Conservation (phyloP, 2,329 filamentous ascomycete genomes). For the Didymella lethalis region DNA sequence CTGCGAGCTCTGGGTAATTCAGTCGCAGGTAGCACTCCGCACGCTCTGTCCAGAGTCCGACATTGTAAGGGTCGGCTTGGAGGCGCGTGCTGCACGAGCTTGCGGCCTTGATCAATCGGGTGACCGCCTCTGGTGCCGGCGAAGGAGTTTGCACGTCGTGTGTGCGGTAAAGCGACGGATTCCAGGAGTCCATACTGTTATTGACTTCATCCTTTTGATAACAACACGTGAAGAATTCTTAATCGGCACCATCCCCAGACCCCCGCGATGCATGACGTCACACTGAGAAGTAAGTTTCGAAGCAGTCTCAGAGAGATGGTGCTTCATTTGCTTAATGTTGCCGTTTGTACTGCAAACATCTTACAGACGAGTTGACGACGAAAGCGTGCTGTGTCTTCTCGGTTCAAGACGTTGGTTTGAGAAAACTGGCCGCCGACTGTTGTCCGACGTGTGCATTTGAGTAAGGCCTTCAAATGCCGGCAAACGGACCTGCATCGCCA, state of each 20-base stretch:
- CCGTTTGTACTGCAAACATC: background rate
- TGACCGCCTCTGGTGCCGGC: background rate
- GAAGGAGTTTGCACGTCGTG: constrained; percentile 11
- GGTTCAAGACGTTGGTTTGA: background rate
- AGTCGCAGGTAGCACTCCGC: constrained; percentile 1
- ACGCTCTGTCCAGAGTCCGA: constrained; percentile 5
- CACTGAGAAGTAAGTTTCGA: background rate
- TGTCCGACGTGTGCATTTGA: constrained; percentile 1
- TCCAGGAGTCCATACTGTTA: constrained; percentile 3
- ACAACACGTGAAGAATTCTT: background rate
- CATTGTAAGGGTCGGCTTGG: constrained; percentile 5
- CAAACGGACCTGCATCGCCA: background rate
- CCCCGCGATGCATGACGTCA: constrained; percentile 16
- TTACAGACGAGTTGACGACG: background rate
- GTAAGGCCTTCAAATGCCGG: background rate
- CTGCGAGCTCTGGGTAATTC: constrained; percentile 44
- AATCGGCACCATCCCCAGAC: background rate
- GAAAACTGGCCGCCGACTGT: background rate
- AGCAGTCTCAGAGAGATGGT: background rate
- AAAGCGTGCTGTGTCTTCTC: background rate
- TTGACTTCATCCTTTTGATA: background rate
- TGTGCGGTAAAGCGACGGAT: constrained; percentile 9
- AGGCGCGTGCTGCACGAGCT: constrained; percentile 5
- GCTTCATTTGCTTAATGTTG: background rate
- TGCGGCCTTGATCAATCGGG: background rate